Evolutionary conservation across 441 rosid species (phyloP), one percentile per base, ranked within the genome.

Genomic region (Populus hybrid): DNA sequence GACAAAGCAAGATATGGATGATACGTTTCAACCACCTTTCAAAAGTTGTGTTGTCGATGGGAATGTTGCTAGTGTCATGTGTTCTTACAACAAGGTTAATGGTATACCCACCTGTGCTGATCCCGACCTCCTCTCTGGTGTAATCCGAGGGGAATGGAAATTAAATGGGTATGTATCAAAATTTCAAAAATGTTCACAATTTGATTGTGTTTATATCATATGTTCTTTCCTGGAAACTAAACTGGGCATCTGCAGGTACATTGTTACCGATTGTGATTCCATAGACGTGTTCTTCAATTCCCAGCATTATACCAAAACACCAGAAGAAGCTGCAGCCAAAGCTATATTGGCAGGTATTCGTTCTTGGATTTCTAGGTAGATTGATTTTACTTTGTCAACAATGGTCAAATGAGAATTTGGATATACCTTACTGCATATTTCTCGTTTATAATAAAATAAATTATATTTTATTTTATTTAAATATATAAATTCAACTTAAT

Each of bases 61-160:
- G 73, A 93, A 94, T 76, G 99, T 93, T 31, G 99, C 98, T 0
- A 92, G 99, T 85, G 97, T 94, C 21, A 94, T 94, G 97, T 94
- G 97, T 74, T 93, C 97, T 16, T 94, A 92, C 79, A 94, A 94
- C 74, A 87, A 93, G 85, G 94, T 94, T 40, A 94, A 94, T 70
- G 99, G 97, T 2, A 90, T 82, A 72, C 99, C 99, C 0, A 88
- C 94, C 16, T 93, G 98, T 76, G 98, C 97, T 26, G 98, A 94
- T 35, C 90, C 92, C 0, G 88, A 89, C 72, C 94, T 94, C 8
- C 90, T 94, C 0, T 23, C 87, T 0, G 97, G 97, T 0, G 88
- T 86, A 3, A 81, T 94, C 76, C 85, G 99, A 50, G 95, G 95
- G 28, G n/a, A 90, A 56, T 94, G 97, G 99, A 90, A 92, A 77